phyloP scores from a whole-genome alignment of 805 yeast genomes.

The Osmozyma mogii region DNA sequence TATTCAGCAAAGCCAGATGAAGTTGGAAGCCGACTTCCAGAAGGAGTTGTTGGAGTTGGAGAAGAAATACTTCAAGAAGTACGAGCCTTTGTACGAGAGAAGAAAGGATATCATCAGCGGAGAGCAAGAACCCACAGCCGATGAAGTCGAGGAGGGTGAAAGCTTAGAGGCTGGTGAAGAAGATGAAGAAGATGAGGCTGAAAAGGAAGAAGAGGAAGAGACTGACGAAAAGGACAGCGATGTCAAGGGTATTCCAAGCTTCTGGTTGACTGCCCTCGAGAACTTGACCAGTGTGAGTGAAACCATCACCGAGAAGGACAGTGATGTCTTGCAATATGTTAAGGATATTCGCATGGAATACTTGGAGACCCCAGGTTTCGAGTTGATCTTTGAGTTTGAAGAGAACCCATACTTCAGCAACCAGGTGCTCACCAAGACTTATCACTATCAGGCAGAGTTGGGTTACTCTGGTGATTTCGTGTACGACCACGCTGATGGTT shows the following conservation, averaged over 20 bases:
- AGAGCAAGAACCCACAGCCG: slow-evolving; percentile 63
- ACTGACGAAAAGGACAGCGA: slow-evolving; percentile 32
- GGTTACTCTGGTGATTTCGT: slow-evolving; percentile 95
- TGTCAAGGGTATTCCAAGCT: slow-evolving; percentile 77
- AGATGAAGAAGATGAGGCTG: slow-evolving; percentile 35
- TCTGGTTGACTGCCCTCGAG: slow-evolving; percentile 94
- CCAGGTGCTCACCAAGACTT: slow-evolving; percentile 68
- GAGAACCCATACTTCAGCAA: slow-evolving; percentile 74
- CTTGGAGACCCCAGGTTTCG: slow-evolving; percentile 80
- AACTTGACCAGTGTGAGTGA: slow-evolving; percentile 76
- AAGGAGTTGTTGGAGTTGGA: slow-evolving; percentile 81
- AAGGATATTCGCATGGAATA: slow-evolving; percentile 71
- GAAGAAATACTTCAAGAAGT: slow-evolving; percentile 63
- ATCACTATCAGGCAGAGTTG: slow-evolving; percentile 87
- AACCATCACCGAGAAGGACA: slow-evolving; percentile 82
- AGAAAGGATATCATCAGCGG: slow-evolving; percentile 73
- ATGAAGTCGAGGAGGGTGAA: slow-evolving; percentile 74
- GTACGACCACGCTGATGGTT: slow-evolving; percentile 94
- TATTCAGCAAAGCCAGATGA: slow-evolving; percentile 70
- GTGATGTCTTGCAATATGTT: slow-evolving; percentile 67
- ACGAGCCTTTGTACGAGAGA: slow-evolving; percentile 66
- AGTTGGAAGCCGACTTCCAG: slow-evolving; percentile 86
- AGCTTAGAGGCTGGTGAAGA: slow-evolving; percentile 52
- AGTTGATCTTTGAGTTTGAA: slow-evolving; percentile 72
- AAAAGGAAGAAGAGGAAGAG: slow-evolving; percentile 36